Base-by-base conservation (phyloP, 1,284 basidiomycete genomes). In the Rhodotorula sp. region DNA sequence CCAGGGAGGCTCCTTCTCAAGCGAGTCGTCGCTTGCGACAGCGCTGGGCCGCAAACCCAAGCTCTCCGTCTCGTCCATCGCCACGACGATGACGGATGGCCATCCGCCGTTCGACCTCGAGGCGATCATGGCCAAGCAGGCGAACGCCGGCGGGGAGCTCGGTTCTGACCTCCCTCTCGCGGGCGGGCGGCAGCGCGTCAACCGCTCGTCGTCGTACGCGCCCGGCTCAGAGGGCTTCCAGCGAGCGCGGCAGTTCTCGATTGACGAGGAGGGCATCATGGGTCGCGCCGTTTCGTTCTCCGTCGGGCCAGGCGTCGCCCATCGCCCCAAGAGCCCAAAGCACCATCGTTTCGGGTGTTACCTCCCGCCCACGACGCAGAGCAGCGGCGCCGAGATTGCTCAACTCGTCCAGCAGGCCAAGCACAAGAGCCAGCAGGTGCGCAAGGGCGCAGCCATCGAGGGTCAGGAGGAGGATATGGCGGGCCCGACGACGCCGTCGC, bases 191-290 rank as follows among this genome's bases (percentile, higher is more conserved):
- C 48, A 41, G 4, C 61, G 55, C 17, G 36, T n/a, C 21, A 39
- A 29, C 19, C 55, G 60, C n/a, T 51, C 61, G 3, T 50, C 61
- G 25, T 68, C 66, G 17, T 55, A 65, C 59, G 68, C 53, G 19
- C 36, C 58, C 17, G 29, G 61, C 1, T n/a, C 37, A 19, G 61
- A 37, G 4, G n/a, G 36, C 10, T 62, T 54, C 21, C 15, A 46
- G 27, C 51, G 59, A 7, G 17, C 58, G 21, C 66, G 70, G 1
- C 70, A 71, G 51, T 68, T 71, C 66, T 71, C 70, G 53, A 67
- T 71, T 54, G 70, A 71, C 29, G 66, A 68, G 29, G 63, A 55
- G 22, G 54, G 55, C 29, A 53, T 62, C 61, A 37, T 58, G 55
- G 57, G 25, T 19, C 61, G 61, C 51, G 46, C 66, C 2, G 55